Conservation (phyloP, 257 asterid species). For the Ehretia macrophylla region DNA sequence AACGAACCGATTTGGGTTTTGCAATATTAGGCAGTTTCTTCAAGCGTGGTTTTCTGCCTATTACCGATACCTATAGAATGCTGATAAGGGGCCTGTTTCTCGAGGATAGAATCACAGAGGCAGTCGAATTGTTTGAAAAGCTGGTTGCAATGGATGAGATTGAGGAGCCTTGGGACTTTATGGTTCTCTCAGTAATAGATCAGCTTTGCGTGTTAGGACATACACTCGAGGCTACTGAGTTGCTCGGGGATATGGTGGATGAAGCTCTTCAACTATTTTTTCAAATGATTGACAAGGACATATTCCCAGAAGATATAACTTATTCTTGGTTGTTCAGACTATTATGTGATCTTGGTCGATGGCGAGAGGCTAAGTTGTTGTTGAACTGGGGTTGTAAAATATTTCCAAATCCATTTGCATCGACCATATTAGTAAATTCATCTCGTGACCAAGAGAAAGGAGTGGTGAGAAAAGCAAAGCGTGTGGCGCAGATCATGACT, state of each 20-base stretch:
- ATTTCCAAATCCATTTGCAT: too few relatives aligned
- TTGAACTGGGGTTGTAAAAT: too few relatives aligned
- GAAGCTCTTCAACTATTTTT: constrained; percentile 15
- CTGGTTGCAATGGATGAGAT: constrained; percentile 14
- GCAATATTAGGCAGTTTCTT: constrained; percentile 21
- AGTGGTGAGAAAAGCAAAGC: too few relatives aligned
- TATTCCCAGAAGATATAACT: constrained; percentile 16
- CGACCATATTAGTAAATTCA: too few relatives aligned
- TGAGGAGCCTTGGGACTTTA: constrained; percentile 7
- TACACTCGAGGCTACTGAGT: constrained; percentile 20
- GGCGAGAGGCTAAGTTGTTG: too few relatives aligned
- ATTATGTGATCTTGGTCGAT: too few relatives aligned
- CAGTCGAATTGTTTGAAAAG: constrained; percentile 26
- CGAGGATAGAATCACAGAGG: constrained; percentile 19
- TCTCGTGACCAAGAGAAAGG: too few relatives aligned
- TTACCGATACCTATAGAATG: constrained; percentile 15
- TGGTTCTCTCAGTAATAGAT: constrained; percentile 11
- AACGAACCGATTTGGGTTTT: constrained; percentile 23
- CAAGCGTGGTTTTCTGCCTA: constrained; percentile 24
- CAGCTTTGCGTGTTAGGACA: constrained; percentile 31
- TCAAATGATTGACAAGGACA: constrained; percentile 17
- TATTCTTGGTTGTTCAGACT: constrained; percentile 18
- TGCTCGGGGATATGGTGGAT: constrained; percentile 15
- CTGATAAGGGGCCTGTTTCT: constrained; percentile 27
- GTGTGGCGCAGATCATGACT: too few relatives aligned